phyloP scores from a whole-genome alignment of 2,329 filamentous ascomycete species.

The Aspergillus tanneri region DNA sequence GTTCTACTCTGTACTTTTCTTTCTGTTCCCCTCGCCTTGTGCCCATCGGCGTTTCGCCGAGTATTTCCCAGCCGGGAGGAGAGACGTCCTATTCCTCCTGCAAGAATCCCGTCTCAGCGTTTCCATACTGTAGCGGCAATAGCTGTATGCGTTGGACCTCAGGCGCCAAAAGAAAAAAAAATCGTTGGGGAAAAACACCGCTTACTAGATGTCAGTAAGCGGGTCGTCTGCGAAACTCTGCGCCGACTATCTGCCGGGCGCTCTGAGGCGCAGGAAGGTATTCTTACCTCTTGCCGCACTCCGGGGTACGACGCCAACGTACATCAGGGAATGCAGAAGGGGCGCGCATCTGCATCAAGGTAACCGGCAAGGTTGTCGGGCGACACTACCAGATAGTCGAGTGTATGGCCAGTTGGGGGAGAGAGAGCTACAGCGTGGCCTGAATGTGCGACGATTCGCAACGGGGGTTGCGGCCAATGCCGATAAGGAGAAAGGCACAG shows the following conservation, averaged over 20 bases:
- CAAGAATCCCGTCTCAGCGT: background rate
- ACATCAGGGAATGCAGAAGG: constrained; percentile 20
- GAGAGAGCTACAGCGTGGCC: background rate
- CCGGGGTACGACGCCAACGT: constrained; percentile 19
- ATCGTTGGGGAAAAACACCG: background rate
- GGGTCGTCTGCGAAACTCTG: constrained; percentile 32
- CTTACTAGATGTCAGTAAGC: constrained; percentile 25
- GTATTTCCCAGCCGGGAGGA: constrained; percentile 14
- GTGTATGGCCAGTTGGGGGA: constrained; percentile 3
- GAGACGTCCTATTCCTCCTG: background rate
- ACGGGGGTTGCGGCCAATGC: constrained; percentile 10
- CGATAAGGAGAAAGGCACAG: constrained; percentile 9
- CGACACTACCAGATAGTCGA: constrained; percentile 1
- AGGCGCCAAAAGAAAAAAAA: background rate
- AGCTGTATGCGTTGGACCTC: background rate
- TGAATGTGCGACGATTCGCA: constrained; percentile 19
- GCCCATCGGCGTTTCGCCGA: constrained; percentile 8
- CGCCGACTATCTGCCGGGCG: constrained; percentile 29
- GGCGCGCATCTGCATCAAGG: constrained; percentile 13
- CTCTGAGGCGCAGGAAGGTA: constrained; percentile 23
- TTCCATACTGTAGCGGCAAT: background rate
- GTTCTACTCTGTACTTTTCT: too few species aligned
- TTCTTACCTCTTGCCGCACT: constrained; percentile 21
- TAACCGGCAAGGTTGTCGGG: background rate
- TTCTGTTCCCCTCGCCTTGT: background rate